Base-by-base conservation (phyloP, 1,284 basidiomycete species). In the Sphagnurus paluster region DNA sequence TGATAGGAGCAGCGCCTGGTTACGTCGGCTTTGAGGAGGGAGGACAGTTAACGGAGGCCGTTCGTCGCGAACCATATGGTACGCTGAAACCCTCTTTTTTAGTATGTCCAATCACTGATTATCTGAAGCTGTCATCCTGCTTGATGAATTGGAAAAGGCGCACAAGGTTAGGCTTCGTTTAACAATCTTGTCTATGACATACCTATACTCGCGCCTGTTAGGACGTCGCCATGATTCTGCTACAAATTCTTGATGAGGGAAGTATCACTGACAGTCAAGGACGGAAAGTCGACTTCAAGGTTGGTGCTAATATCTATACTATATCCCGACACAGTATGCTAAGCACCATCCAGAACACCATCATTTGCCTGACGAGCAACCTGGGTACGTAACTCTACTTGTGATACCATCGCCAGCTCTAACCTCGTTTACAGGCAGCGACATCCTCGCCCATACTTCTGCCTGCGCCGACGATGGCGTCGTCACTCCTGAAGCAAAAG, bases 11-110 rank as follows among this genome's bases (percentile, higher is more conserved):
- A 0, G 90, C 93, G 0, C 91, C 93, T 4, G 93, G 94, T 5
- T 97, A 95, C 59, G 87, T 98, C 14, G 96, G 95, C 2, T 92
- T 93, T 59, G 93, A 98, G 59, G 91, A 96, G 67, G 92, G 90
- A 7, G 93, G 87, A 17, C 90, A 94, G 60, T 66, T 96, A 37
- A 94, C 91, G 0, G 93, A 95, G 64, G 90, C 89, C 14, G 90
- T 95, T 19, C 74, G 92, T 24, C 75, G 91, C 21, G 86, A 84
- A 56, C 92, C 89, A 2, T 91, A 90, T 55, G 84, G 86, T 87
- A 56, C 11, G 75, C 58, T 25, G 7, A 30, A 21, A 29, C 52
- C 43, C 19, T 35, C 4, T 11, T 6, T 26, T 26, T 26, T 26
- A 26, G 6, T 6, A 6, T 30, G 28, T 7, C 3, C 28, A 7